Evolutionary conservation across 148 eudicot genomes (phyloP), one percentile per base, ranked within the genome.

Genomic region (Bassia scoparia): DNA sequence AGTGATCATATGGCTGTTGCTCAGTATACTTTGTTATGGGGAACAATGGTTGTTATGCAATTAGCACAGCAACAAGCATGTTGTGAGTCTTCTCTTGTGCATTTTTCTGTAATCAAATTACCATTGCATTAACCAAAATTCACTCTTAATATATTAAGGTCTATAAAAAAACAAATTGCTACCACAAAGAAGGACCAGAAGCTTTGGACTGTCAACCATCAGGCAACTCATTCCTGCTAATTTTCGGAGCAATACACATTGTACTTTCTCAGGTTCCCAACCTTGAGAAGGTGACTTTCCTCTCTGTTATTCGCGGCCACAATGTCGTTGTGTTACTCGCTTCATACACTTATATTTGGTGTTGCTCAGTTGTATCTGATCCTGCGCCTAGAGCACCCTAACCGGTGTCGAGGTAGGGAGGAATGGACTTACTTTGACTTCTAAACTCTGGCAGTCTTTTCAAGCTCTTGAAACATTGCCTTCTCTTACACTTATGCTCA

Each of bases 401-500:
- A 61, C 72, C 7, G 81, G 81, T 56, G 77, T 73, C 4, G 52
- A 78, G 61, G 16, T 71, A 15, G 71, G 76, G 60, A 43, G 15
- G 23, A 65, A 72, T 44, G 76, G 65, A 4, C 66, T 65, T 18
- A 73, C 70, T 38, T 60, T 69, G 70, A 11, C 74, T 23, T 38
- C 73, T 7, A 79, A 74, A 63, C 61, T 79, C 55, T 79, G 81
- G 81, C 73, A 74, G n/a, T 73, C 69, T 26, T 79, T 79, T 30
- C 81, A 79, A 79, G 81, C 81, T 49, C 77, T 79, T 12, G 81
- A 3, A 79, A 79, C 23, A 79, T 79, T 69, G 81, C 81, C 37
- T 79, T 79, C 61, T 73, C 81, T 37, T 79, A 79, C 78, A 74
- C 77, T 20, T 79, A 79, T 38, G 71, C 77, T 38, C 77, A 60